These are phyloP conservation scores for Glaciozyma martinii DNA, from an alignment of 768 basidiomycete species.

Conservation along the genomic window DNA sequence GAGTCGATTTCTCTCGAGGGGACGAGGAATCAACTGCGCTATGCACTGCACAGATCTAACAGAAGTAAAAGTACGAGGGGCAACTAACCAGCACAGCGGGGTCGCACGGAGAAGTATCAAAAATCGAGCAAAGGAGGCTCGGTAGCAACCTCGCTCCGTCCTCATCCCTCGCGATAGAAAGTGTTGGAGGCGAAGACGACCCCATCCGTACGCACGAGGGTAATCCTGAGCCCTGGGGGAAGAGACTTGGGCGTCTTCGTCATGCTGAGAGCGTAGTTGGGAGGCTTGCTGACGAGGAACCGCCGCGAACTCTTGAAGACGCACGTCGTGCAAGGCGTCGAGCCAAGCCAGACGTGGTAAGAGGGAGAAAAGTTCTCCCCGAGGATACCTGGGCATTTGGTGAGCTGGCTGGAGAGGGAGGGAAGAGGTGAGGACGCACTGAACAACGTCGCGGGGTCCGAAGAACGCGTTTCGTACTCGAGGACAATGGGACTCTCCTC, in stretches of 20 bases:
- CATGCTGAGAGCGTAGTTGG: too few relatives aligned
- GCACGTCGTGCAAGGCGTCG: conserved; percentile 2
- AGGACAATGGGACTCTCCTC: conserved; percentile 4
- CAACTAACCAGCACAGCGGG: background rate
- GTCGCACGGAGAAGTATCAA: background rate
- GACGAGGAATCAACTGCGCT: too few relatives aligned
- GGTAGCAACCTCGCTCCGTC: background rate
- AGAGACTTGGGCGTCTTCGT: conserved; percentile 49
- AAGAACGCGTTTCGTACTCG: background rate
- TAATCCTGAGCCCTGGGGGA: conserved; percentile 56
- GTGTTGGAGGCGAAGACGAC: conserved; percentile 76
- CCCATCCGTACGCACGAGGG: conserved; percentile 74
- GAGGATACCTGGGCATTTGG: conserved; percentile 57
- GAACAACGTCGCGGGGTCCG: background rate
- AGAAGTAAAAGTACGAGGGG: background rate
- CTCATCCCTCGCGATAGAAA: conserved; percentile 37
- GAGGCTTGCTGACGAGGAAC: conserved; percentile 42
- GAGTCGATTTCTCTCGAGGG: background rate
- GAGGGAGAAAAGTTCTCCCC: conserved; percentile 85
- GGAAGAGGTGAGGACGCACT: background rate
- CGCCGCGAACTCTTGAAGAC: background rate
- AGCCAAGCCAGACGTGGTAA: conserved; percentile 73
- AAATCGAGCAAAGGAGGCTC: background rate
- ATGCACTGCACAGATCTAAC: too few relatives aligned
- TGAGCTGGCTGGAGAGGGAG: background rate